Evolutionary conservation across 148 eudicot genomes (phyloP), one percentile per base, ranked within the genome.

Genomic region (Linanthus parryae): DNA sequence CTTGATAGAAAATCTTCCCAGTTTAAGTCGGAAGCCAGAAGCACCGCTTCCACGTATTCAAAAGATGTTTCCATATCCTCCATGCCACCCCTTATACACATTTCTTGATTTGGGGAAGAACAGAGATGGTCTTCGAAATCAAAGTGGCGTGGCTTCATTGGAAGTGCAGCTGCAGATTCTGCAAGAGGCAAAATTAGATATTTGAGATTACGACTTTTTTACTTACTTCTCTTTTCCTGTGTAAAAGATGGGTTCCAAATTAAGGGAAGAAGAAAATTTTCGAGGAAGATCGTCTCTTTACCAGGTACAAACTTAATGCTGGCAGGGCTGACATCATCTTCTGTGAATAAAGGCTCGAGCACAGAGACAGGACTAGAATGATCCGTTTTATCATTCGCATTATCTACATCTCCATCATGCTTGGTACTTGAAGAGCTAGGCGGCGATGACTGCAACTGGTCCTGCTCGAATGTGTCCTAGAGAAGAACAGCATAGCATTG

Each of bases 281-380:
- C n/a, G n/a, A n/a, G n/a, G n/a, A n/a, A n/a, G n/a, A n/a, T n/a
- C n/a, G n/a, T n/a, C n/a, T n/a, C n/a, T n/a, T n/a, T 73, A 94
- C 96, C 95, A 34, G 66, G 62, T 25, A 28, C 71, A 28, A 47
- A 55, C 38, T 65, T 78, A 45, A 62, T 52, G 67, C 70, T 60
- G 42, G 80, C 61, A 58, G 91, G 96, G 59, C 88, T 84, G 57
- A 82, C 65, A 19, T 84, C 88, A 56, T 82, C 80, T 29, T 82
- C 94, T 31, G 68, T 57, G 54, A 75, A 94, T 19, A 74, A 27
- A 24, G 85, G 88, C 50, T 94, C 99, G 35, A 88, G 96, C 57
- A 88, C 96, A 33, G 99, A 94, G 30, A 82, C 52, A 22, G 99
- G 99, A 69, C 99, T 94, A 20, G 88, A 88, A 25, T 65, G 71